A percentile compares a stretch with the other conserved stretches of the same genome.
phyloP scores from a whole-genome alignment of 1,139 yeast species.

The Blastobotrys petasosporus region DNA sequence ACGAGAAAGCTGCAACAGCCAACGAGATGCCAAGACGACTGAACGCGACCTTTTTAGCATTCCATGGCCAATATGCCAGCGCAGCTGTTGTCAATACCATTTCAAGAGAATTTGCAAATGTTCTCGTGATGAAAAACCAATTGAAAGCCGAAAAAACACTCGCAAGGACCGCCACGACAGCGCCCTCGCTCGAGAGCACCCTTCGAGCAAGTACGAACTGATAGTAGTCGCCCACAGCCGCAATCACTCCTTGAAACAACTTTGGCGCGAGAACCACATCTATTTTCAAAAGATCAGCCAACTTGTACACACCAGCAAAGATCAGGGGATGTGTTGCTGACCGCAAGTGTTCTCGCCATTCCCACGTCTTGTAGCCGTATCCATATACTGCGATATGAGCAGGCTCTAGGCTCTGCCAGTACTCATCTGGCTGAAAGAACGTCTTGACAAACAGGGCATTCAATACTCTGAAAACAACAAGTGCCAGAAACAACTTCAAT shows the following conservation, averaged over 20 bases:
- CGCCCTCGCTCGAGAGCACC: constrained; percentile 33
- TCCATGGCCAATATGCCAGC: constrained; percentile 69
- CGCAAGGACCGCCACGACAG: constrained; percentile 43
- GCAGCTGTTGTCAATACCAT: constrained; percentile 67
- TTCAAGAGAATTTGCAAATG: constrained; percentile 84
- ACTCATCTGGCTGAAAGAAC: constrained; percentile 95
- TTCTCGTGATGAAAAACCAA: constrained; percentile 72
- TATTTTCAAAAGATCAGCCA: constrained; percentile 21
- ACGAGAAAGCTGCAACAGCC: constrained; percentile 26
- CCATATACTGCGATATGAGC: constrained; percentile 74
- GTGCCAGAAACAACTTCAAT: neutral
- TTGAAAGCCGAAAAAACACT: constrained; percentile 74
- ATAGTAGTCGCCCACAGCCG: constrained; percentile 66
- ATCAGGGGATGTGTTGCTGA: constrained; percentile 76
- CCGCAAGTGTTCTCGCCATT: constrained; percentile 73
- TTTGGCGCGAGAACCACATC: constrained; percentile 48
- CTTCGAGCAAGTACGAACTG: constrained; percentile 44
- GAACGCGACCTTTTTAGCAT: constrained; percentile 17
- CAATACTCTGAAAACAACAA: constrained; percentile 43
- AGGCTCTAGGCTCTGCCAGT: constrained; percentile 87
- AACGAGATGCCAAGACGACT: constrained; percentile 21
- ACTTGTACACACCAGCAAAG: constrained; percentile 44
- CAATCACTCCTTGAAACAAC: constrained; percentile 59
- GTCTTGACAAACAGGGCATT: constrained; percentile 64
- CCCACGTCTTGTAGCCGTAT: constrained; percentile 90